Evolutionary conservation across 2,329 filamentous ascomycete species (phyloP).

Genomic region (Metarhizium robertsii): DNA sequence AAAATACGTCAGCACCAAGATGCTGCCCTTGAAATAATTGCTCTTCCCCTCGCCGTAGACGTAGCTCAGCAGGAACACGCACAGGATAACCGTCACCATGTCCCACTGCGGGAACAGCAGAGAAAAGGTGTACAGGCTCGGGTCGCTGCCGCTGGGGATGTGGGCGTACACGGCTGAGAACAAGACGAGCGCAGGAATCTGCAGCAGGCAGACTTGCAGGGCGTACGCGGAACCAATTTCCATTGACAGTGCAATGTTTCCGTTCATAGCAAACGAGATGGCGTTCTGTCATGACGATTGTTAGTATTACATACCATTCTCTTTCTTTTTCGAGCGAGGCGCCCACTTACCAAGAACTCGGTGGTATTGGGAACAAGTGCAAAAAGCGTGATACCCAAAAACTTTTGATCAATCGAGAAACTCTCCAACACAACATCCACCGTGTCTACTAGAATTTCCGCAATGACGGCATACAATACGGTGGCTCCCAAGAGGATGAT

Average conservation of each 20-base stretch:
- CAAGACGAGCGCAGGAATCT: slow-evolving; percentile 85
- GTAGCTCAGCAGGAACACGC: slow-evolving; percentile 92
- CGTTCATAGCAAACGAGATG: slow-evolving; percentile 99
- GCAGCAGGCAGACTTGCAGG: slow-evolving; percentile 87
- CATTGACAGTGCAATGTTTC: slow-evolving; percentile 97
- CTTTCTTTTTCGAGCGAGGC: neutral
- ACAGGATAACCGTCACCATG: slow-evolving; percentile 93
- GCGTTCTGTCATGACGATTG: slow-evolving; percentile 55
- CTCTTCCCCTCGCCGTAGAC: slow-evolving; percentile 98
- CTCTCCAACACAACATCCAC: slow-evolving; percentile 93
- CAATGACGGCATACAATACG: slow-evolving; percentile 88
- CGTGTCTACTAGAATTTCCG: slow-evolving; percentile 92
- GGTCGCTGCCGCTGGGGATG: slow-evolving; percentile 25
- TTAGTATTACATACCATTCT: too few species aligned
- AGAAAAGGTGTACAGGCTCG: slow-evolving; percentile 59
- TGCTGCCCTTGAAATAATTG: slow-evolving; percentile 99
- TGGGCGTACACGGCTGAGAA: slow-evolving; percentile 71
- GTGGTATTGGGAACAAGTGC: slow-evolving; percentile 96
- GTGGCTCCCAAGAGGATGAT: slow-evolving; percentile 85
- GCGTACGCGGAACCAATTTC: slow-evolving; percentile 97
- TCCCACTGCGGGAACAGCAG: slow-evolving; percentile 98
- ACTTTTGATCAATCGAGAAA: slow-evolving; percentile 91
- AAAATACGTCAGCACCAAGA: slow-evolving; percentile 83
- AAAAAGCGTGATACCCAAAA: slow-evolving; percentile 92
- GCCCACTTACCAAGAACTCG: slow-evolving; percentile 71